Percentiles rank a stretch among this genome's conserved stretches.
phyloP scores from a whole-genome alignment of 176 grass and related monocot species.

The Oryza nivara region DNA sequence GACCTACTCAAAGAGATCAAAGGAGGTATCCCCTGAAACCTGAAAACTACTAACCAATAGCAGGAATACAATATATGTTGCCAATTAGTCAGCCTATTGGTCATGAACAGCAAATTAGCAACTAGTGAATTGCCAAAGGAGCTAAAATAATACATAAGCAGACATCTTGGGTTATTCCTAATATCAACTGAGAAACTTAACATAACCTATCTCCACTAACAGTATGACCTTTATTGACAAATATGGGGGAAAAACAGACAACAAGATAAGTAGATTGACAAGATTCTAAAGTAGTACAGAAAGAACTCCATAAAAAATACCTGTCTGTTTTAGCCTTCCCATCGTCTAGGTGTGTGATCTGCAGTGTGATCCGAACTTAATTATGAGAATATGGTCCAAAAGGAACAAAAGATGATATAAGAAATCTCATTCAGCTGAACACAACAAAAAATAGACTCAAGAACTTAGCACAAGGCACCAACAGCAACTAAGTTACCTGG shows the following conservation, averaged over 20 bases:
- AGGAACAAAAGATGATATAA: slow-evolving; percentile 35
- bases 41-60: not conserved
- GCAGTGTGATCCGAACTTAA: slow-evolving; percentile 43
- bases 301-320: slow-evolving; percentile 36
- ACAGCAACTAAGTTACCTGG: slow-evolving; percentile 40
- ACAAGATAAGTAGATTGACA: not conserved
- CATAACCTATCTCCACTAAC: slow-evolving; percentile 4
- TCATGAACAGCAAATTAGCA: slow-evolving; percentile 15
- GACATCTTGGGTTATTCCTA: not conserved
- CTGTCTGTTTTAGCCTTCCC: slow-evolving; percentile 35
- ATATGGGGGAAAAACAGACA: not conserved
- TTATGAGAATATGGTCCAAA: slow-evolving; percentile 6
- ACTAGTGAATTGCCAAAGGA: slow-evolving; percentile 8
- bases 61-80: not conserved
- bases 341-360: slow-evolving; percentile 40
- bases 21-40: not conserved
- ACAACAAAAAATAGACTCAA: slow-evolving; percentile 7
- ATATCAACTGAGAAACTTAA: slow-evolving; percentile 16
- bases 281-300: not conserved
- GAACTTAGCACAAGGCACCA: slow-evolving; percentile 11
- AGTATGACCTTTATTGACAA: slow-evolving; percentile 13
- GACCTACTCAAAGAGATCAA: not conserved
- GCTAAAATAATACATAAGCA: slow-evolving; percentile 24
- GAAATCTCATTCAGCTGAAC: not conserved
- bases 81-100: not conserved